Evolutionary conservation across 2,329 filamentous ascomycete species (phyloP), one percentile per base, ranked within the genome.

Genomic region (Scedosporium boydii): DNA sequence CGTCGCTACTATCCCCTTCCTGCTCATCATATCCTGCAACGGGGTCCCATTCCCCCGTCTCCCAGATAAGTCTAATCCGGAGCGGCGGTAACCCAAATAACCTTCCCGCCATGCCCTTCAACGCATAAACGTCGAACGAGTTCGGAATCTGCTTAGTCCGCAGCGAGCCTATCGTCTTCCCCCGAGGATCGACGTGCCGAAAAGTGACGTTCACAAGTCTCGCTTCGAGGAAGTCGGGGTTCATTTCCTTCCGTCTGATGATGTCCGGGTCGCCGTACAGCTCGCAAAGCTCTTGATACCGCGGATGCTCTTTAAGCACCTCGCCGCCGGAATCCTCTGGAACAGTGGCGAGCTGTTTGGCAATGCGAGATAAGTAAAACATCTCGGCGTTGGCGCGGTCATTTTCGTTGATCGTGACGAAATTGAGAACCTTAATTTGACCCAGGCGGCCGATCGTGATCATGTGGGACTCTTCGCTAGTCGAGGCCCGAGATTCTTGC

Each of bases 31-130:
- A 83, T 64, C 83, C 81, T 7, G 82, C 82, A 0, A 91, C 86
- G 0, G 90, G 90, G 72, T 96, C 91, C 85, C 89, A 91, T 73
- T 97, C 93, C 21, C 91, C 90, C 7, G 92, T 96, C 76, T 96
- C 91, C 89, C 91, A 96, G 0, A 95, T 77, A 58, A 98, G 73
- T 48, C 80, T 81, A 64, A 93, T 76, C 51, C 76, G 75, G 65
- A 91, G 78, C 0, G 91, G 89, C 57, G 80, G 75, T 10, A 89
- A 67, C 1, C 75, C 78, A 69, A 96, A 91, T n/a, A 88, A 72
- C 66, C 83, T 87, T 0, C 87, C 88, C 0, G 91, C 87, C 7
- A 96, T 79, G 0, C 90, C 89, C 70, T 95, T 89, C 16, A 96
- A 83, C 3, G 86, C 82, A 69, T 97, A 98, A 5, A 93, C 85